Evolutionary conservation across 208 protist genomes (phyloP), one percentile per base, ranked within the genome.

Genomic region (Trypanosoma cruzi): DNA sequence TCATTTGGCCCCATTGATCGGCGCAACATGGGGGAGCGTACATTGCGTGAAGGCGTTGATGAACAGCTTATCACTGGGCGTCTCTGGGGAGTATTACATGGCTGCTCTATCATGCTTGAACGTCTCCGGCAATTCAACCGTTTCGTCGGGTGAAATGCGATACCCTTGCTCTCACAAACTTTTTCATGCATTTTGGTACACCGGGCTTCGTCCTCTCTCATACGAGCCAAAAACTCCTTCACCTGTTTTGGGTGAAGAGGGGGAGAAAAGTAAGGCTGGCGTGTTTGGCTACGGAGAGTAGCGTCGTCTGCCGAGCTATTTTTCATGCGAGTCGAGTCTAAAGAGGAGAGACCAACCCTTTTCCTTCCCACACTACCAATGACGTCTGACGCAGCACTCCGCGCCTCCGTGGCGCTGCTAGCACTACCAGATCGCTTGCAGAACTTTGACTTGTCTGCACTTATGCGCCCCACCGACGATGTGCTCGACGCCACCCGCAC

Each of bases 191-290:
- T 48, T 26, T 64, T 54, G 2, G 55, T 32, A 13, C 34, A 26
- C 24, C 24, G 34, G 2, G 36, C 56, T 20, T 69, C 63, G 13
- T 60, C 56, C 44, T 64, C 63, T 22, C 48, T 16, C 71, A 69
- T 75, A 20, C 34, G 54, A n/a, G 5, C 59, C 63, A 63, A 64
- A 18, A 68, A 70, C 46, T 31, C 36, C 13, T 64, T 55, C 24
- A 44, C 55, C 56, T 64, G 44, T 28, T 68, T 60, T 34, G 71
- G 56, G 37, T 61, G 63, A 3, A 10, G 44, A 2, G 71, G 63
- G 10, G 56, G 63, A 11, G 54, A 1, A 24, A 2, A 31, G 28
- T 54, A 59, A 22, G 52, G 22, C 20, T 26, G 34, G 28, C 26
- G 11, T 44, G 55, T 36, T 29, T 40, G 31, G 0, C 18, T 22